Base-by-base conservation (phyloP, 352 stramenopile species). In the Pythium folliculosum region DNA sequence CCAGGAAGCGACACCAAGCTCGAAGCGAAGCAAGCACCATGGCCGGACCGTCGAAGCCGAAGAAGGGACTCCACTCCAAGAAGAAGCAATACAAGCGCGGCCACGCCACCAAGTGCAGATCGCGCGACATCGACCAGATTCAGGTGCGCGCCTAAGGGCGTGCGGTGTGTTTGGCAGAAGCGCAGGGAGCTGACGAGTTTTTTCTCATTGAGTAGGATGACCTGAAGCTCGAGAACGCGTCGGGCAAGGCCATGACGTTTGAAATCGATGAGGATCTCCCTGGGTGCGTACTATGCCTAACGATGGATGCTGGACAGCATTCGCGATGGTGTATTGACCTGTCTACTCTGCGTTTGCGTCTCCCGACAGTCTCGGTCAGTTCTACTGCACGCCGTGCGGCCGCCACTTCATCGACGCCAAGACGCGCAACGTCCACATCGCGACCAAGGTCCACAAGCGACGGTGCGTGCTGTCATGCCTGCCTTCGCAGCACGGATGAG, bases 21-120 rank as follows among this genome's bases (percentile, higher is more conserved):
- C 37, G 22, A 32, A 47, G 62, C n/a, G 6, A 45, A 72, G 13
- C 53, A 62, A 74, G 21, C 67, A 76, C 64, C 32, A 81, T 80
- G 73, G 71, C 47, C 44, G 77, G 77, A 58, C 80, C 78, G 37
- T 80, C 81, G 52, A 71, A 77, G 17, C 78, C 75, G 63, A 90
- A 88, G 75, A 82, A 84, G 71, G 75, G 85, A 59, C 73, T 81
- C 21, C 82, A 89, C 74, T 81, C 78, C 65, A 96, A 94, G 76
- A 94, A 94, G 72, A 96, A 93, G 65, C 75, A 89, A 55, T 96
- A 94, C 84, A 93, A 92, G 77, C 84, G 85, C 62, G 75, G 78
- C 43, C 88, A 96, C 67, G 76, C 83, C 54, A 96, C 88, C 63
- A 94, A 94, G 75, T 88, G 83, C 63, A 81, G 88, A 65, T 50